Base-by-base conservation (phyloP, 163 green algal species). In the Scenedesmus sp. region DNA sequence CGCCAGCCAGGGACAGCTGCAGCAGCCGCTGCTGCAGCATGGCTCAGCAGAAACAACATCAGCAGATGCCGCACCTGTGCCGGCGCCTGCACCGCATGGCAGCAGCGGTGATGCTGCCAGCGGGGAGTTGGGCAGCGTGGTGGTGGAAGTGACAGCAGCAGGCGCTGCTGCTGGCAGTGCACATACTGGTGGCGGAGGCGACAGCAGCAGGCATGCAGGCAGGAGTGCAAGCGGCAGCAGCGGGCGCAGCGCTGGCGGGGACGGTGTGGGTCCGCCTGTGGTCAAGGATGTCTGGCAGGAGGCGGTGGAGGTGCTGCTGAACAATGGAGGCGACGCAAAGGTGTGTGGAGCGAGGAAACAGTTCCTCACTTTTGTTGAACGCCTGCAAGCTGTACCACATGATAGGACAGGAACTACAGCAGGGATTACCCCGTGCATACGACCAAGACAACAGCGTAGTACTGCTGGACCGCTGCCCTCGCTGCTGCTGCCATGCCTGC, bases 271-370 rank as follows among this genome's bases (percentile, higher is more conserved):
- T 70, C 85, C 85, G 16, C 85, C 85, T 51, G 68, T 89, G 16
- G 72, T 90, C 30, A 35, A 84, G 15, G 85, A 90, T 76, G 85
- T 90, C 18, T 90, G 85, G 85, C 35, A 72, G 15, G 85, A 90
- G 72, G 85, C 85, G 9, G 70, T 90, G 46, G 85, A 90, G 37
- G 33, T 76, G n/a, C 85, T 90, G n/a, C 49, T 81, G 40, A 15
- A 18, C 70, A 90, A 78, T 44, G 68, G 85, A 37, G 85, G 70
- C 15, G 51, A 90, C 40, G 85, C 78, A 22, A 53, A 90, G 85
- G 85, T 82, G 65, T 12, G 76, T 0, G 26, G 26, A 43, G n/a
- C n/a, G n/a, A n/a, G n/a, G n/a, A n/a, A n/a, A n/a, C n/a, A n/a
- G n/a, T n/a, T n/a, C n/a, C n/a, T n/a, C n/a, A n/a, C n/a, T n/a